phyloP scores from a whole-genome alignment of 2,329 filamentous ascomycete species.

The Meredithiella fracta region DNA sequence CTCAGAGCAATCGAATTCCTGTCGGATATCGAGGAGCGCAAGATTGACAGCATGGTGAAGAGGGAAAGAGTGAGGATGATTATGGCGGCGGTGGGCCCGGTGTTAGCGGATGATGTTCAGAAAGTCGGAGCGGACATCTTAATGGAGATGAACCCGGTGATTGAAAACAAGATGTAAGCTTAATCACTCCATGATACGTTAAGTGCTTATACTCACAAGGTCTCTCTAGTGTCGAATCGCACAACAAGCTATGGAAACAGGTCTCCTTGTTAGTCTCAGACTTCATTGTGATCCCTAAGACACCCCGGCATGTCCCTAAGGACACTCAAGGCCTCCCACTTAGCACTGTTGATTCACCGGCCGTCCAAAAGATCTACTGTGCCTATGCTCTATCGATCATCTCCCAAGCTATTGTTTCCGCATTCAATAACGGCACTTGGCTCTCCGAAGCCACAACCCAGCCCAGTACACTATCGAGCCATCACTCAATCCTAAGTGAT shows the following conservation, averaged over 20 bases:
- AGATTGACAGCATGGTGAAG: neutral
- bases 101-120: neutral
- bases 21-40: neutral
- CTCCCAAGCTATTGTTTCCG: neutral
- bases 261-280: neutral
- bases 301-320: neutral
- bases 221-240: neutral
- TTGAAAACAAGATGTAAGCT: neutral
- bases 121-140: neutral
- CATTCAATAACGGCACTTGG: neutral
- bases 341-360: neutral
- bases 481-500: neutral
- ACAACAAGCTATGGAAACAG: neutral
- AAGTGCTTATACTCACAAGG: neutral
- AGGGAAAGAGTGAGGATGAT: neutral
- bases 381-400: neutral
- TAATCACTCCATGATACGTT: neutral
- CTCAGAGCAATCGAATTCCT: neutral
- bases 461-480: neutral
- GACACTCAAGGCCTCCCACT: neutral
- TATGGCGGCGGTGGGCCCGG: neutral
- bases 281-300: neutral
- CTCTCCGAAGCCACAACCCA: neutral
- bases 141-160: neutral
- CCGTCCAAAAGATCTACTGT: neutral